These are phyloP conservation scores for Cucumis hystrix DNA, from an alignment of 306 rosid species.

Conservation along the genomic window DNA sequence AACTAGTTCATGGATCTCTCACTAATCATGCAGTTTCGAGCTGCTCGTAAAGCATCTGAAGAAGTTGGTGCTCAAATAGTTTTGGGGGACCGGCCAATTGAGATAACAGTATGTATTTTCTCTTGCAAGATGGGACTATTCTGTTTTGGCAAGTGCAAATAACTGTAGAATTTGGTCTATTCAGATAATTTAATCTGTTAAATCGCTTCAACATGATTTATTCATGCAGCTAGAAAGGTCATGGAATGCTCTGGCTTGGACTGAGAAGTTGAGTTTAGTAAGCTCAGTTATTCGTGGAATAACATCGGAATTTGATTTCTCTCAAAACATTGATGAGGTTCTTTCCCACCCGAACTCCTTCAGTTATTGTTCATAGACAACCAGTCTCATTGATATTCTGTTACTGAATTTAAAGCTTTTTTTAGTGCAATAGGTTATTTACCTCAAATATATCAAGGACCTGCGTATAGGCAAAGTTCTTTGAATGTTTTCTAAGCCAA, in stretches of 20 bases:
- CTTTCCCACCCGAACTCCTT: constrained; percentile 3
- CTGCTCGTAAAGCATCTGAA: constrained; percentile 80
- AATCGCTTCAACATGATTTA: not conserved
- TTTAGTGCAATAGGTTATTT: not conserved
- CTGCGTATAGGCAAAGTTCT: not conserved
- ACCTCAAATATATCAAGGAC: not conserved
- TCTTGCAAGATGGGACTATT: not conserved
- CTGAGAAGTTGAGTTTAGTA: constrained; percentile 55
- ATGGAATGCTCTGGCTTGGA: constrained; percentile 71
- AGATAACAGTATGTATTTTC: constrained; percentile 62
- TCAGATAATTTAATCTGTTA: not conserved
- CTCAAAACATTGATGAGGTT: constrained; percentile 46
- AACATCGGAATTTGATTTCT: constrained; percentile 41
- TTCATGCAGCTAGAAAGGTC: constrained; percentile 78
- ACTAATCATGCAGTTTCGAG: constrained; percentile 45
- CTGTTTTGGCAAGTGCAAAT: not conserved
- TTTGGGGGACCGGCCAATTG: constrained; percentile 89
- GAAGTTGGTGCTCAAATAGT: constrained; percentile 80
- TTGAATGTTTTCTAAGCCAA: not conserved
- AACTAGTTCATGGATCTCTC: not conserved
- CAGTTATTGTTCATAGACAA: not conserved
- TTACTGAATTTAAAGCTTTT: not conserved
- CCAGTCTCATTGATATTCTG: not conserved
- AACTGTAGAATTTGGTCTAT: not conserved
- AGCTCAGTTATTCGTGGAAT: constrained; percentile 54